Conservation (phyloP, 2,329 filamentous ascomycete genomes). For the Diaporthe velutina region DNA sequence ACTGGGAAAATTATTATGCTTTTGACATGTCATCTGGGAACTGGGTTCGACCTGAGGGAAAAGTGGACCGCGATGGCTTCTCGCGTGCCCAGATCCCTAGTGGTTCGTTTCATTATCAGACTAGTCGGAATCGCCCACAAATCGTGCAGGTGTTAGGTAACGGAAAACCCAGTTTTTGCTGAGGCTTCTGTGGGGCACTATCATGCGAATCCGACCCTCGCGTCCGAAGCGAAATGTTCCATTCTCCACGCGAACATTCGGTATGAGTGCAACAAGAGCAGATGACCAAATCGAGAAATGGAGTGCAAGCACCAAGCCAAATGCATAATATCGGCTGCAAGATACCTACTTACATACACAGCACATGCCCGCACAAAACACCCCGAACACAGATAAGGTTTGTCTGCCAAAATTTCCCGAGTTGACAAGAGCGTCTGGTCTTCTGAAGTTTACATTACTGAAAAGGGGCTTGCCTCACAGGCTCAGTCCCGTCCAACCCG, state of each 20-base stretch:
- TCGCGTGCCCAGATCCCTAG: neutral
- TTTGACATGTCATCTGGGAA: conserved; percentile 16
- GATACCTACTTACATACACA: neutral
- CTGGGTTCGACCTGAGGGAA: conserved; percentile 1
- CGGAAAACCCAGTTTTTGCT: conserved; percentile 11
- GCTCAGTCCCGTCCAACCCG: neutral
- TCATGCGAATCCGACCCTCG: conserved; percentile 20
- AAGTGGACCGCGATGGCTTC: neutral
- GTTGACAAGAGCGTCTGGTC: too few relatives aligned
- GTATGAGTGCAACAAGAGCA: neutral
- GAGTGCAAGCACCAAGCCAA: neutral
- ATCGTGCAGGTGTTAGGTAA: conserved; percentile 17
- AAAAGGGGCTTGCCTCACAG: neutral
- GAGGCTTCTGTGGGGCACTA: conserved; percentile 14
- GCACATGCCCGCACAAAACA: neutral
- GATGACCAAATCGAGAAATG: conserved; percentile 4
- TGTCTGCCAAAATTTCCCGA: too few relatives aligned
- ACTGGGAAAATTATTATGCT: conserved; percentile 11
- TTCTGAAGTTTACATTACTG: neutral
- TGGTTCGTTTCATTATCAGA: conserved; percentile 4
- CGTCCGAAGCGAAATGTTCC: conserved; percentile 19
- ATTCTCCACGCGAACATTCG: conserved; percentile 11
- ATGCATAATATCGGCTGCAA: neutral
- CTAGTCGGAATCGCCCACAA: conserved; percentile 10
- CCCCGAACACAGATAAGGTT: too few relatives aligned